Evolutionary conservation across 768 basidiomycete species (phyloP).

Genomic region (Exsudoporus frostii): DNA sequence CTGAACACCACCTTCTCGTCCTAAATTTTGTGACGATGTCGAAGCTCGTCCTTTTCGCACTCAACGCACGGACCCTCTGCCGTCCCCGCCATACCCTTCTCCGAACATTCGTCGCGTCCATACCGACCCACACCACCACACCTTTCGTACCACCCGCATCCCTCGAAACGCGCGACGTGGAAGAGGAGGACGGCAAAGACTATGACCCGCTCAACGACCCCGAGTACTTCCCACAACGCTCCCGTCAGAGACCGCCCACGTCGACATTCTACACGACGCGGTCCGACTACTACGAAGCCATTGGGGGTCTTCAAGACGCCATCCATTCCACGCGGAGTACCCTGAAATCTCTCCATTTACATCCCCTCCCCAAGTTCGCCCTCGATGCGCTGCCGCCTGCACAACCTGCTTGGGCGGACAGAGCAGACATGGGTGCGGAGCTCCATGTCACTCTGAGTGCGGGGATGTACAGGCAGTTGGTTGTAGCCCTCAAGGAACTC

Average conservation of each 20-base stretch:
- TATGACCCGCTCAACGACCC: slow-evolving; percentile 6
- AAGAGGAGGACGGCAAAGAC: neutral
- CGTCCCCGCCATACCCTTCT: neutral
- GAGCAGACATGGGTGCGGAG: slow-evolving; percentile 52
- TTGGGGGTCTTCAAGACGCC: slow-evolving; percentile 63
- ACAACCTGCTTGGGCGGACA: slow-evolving; percentile 66
- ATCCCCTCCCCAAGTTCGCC: slow-evolving; percentile 76
- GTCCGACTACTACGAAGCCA: slow-evolving; percentile 68
- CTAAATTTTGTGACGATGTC: slow-evolving; percentile 14
- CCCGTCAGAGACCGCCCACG: slow-evolving; percentile 48
- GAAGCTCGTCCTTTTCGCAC: slow-evolving; percentile 1
- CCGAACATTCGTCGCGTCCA: slow-evolving; percentile 12
- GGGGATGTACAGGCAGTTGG: slow-evolving; percentile 65
- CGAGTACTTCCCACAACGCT: slow-evolving; percentile 1
- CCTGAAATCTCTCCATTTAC: slow-evolving; percentile 62
- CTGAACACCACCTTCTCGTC: slow-evolving; percentile 12
- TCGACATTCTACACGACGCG: slow-evolving; percentile 85
- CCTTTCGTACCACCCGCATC: slow-evolving; percentile 29
- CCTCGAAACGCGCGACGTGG: slow-evolving; percentile 9
- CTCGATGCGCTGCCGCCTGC: slow-evolving; percentile 55
- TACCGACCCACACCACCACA: neutral
- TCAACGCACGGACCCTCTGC: slow-evolving; percentile 5
- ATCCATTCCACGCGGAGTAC: slow-evolving; percentile 53
- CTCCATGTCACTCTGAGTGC: slow-evolving; percentile 63
- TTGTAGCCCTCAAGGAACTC: slow-evolving; percentile 62